Percentiles rank a stretch among this genome's conserved stretches.
These are phyloP conservation scores for Blastobotrys aristatus DNA, from an alignment of 1,139 yeast genomes.

Conservation along the genomic window DNA sequence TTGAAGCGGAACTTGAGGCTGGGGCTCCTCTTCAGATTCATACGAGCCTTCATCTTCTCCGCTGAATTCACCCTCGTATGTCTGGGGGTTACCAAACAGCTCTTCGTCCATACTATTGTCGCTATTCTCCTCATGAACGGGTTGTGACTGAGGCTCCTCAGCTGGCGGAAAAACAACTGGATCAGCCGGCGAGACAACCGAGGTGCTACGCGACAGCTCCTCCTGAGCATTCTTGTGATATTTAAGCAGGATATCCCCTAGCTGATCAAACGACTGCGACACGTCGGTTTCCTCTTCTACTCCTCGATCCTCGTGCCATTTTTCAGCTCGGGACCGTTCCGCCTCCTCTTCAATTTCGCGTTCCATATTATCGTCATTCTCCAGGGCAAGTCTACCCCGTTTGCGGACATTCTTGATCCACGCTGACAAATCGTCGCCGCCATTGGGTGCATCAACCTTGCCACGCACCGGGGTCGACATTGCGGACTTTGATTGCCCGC, in stretches of 20 bases:
- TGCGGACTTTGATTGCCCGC: background rate
- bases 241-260: conserved; percentile 33
- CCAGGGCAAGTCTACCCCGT: conserved; percentile 37
- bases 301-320: conserved; percentile 33
- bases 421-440: conserved; percentile 39
- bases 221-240: conserved; percentile 18
- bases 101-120: too few species aligned
- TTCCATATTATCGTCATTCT: conserved; percentile 30
- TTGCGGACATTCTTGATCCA: conserved; percentile 50
- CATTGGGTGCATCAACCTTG: background rate
- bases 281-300: conserved; percentile 6
- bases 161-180: too few species aligned
- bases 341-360: conserved; percentile 39
- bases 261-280: conserved; percentile 37
- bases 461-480: conserved; percentile 1
- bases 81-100: background rate
- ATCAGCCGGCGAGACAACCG: too few species aligned
- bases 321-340: conserved; percentile 34
- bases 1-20: conserved; percentile 5
- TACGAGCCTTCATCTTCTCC: background rate
- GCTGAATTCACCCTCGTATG: background rate
- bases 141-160: too few species aligned
- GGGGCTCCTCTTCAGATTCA: background rate
- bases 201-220: too few species aligned
- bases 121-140: too few species aligned